Conservation (phyloP, 2,329 filamentous ascomycete genomes). For the Helminthosporium solani region DNA sequence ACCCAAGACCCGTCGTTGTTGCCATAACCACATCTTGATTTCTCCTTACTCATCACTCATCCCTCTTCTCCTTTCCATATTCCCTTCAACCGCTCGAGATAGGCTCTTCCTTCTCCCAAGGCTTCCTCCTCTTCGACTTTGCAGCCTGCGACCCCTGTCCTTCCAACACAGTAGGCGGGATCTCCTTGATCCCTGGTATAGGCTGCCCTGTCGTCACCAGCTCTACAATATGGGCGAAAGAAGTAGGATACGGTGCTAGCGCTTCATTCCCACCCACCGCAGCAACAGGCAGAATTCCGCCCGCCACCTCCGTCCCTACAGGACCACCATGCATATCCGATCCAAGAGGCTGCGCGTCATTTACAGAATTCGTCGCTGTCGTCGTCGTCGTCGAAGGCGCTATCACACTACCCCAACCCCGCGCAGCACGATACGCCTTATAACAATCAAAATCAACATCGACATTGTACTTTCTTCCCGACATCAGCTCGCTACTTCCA, state of each 20-base stretch:
- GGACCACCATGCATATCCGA: constrained; percentile 11
- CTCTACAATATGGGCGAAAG: constrained; percentile 82
- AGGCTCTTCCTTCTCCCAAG: constrained; percentile 71
- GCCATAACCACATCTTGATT: no score
- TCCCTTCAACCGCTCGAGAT: not conserved
- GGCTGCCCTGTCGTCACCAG: constrained; percentile 79
- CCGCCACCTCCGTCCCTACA: constrained; percentile 18
- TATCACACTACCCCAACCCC: no score
- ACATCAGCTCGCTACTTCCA: not conserved
- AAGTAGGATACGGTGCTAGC: constrained; percentile 73
- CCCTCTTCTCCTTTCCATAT: not conserved
- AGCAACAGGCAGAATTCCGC: constrained; percentile 25
- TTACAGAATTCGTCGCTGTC: no score
- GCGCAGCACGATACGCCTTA: constrained; percentile 59
- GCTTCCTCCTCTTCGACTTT: constrained; percentile 62
- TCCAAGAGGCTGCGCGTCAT: constrained; percentile 15
- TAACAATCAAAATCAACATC: constrained; percentile 68
- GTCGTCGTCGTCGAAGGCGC: no score
- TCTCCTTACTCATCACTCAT: not conserved
- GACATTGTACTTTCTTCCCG: constrained; percentile 43
- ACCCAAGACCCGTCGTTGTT: no score
- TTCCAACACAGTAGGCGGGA: constrained; percentile 75
- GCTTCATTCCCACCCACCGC: constrained; percentile 22
- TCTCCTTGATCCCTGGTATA: constrained; percentile 83
- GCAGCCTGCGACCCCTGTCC: constrained; percentile 63